Percentiles rank a stretch among this genome's conserved stretches.
These are phyloP conservation scores for Toxoplasma gondii DNA, from an alignment of 169 alveolate species.

Conservation along the genomic window DNA sequence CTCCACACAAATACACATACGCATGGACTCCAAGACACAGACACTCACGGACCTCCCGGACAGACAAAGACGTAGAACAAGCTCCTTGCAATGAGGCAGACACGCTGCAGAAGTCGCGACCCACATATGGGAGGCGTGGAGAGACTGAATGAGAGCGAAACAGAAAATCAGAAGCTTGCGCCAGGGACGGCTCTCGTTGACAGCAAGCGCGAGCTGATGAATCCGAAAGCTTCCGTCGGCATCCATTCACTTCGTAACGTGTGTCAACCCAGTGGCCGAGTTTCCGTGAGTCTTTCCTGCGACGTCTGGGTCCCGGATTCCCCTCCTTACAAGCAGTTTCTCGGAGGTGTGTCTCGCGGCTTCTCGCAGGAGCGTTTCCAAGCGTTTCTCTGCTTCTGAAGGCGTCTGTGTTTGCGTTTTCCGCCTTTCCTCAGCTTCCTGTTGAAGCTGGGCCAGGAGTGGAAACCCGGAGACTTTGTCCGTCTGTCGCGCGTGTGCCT, in stretches of 20 bases:
- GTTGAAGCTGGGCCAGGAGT: background rate
- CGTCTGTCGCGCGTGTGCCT: background rate
- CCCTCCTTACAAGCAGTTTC: background rate
- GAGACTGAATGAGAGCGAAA: background rate
- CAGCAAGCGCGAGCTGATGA: too few species aligned
- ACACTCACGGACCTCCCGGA: too few species aligned
- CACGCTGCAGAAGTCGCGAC: background rate
- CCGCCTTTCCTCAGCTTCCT: background rate
- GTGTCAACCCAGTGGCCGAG: background rate
- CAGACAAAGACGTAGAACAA: too few species aligned
- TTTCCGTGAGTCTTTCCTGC: background rate
- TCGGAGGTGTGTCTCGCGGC: background rate
- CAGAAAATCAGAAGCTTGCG: too few species aligned
- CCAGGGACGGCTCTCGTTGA: background rate
- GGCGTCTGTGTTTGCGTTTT: background rate
- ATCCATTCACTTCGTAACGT: too few species aligned
- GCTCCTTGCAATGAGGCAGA: background rate
- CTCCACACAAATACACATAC: background rate
- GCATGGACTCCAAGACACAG: background rate
- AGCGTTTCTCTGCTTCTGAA: background rate
- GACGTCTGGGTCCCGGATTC: background rate
- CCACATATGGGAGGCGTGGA: background rate
- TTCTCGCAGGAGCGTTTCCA: background rate
- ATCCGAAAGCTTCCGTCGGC: too few species aligned
- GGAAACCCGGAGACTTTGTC: background rate